These are phyloP conservation scores for Byssochlamys sp. DNA, from an alignment of 2,329 filamentous ascomycete genomes.

Conservation along the genomic window DNA sequence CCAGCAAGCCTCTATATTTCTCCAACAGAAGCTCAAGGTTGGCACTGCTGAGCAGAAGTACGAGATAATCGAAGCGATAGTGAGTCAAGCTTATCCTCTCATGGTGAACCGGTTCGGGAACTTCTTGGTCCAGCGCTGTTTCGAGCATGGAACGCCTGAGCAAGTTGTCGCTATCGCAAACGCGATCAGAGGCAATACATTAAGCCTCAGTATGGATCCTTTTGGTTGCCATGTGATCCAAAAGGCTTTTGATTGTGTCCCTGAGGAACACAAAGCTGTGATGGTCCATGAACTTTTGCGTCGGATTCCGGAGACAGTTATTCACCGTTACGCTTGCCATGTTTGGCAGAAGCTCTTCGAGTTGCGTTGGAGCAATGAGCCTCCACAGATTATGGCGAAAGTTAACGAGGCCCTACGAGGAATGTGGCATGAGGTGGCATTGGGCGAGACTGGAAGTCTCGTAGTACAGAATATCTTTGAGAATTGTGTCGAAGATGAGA, in stretches of 20 bases:
- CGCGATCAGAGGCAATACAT: constrained; percentile 83
- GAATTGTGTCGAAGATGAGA: constrained; percentile 96
- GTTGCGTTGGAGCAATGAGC: constrained; percentile 85
- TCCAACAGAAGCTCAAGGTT: constrained; percentile 97
- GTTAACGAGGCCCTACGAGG: constrained; percentile 90
- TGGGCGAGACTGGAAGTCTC: constrained; percentile 92
- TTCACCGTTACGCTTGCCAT: constrained; percentile 96
- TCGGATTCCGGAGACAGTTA: constrained; percentile 91
- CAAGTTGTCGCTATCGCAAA: constrained; percentile 92
- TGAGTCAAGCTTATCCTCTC: constrained; percentile 82
- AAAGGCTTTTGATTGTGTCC: constrained; percentile 95
- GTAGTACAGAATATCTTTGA: constrained; percentile 99
- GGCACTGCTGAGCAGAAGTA: constrained; percentile 91
- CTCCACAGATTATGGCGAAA: constrained; percentile 95
- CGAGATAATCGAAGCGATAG: constrained; percentile 92
- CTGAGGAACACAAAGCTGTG: constrained; percentile 92
- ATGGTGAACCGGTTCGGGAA: constrained; percentile 99
- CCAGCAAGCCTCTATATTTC: constrained; percentile 95
- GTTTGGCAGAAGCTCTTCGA: constrained; percentile 99
- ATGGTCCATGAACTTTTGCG: constrained; percentile 98
- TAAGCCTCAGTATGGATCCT: constrained; percentile 93
- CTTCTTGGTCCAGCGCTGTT: constrained; percentile 95
- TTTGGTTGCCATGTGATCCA: constrained; percentile 98
- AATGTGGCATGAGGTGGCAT: constrained; percentile 97
- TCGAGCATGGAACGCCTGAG: constrained; percentile 90